Percentiles rank a stretch among this genome's conserved stretches.
These are phyloP conservation scores for Xylariaceae sp. DNA, from an alignment of 2,329 filamentous ascomycete genomes.

Conservation along the genomic window DNA sequence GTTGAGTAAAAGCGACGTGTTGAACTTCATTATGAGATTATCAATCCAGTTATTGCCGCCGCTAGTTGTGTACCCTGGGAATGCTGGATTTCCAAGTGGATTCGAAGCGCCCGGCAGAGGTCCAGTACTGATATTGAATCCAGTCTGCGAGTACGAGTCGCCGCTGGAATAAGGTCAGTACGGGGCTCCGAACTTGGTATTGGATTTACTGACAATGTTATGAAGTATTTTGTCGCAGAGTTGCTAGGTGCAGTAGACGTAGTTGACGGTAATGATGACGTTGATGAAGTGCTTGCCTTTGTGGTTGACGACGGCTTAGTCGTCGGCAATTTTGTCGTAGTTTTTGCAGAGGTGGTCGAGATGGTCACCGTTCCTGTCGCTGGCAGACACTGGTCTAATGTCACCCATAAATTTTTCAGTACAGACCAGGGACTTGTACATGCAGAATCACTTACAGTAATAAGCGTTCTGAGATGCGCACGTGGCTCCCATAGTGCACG, in stretches of 20 bases:
- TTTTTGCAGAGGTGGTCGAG: background rate
- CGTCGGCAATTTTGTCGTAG: background rate
- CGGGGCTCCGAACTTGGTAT: background rate
- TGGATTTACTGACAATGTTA: background rate
- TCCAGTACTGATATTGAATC: background rate
- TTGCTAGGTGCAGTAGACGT: background rate
- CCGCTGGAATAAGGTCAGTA: background rate
- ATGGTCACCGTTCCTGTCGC: background rate
- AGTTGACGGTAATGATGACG: background rate
- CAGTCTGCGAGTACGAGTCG: background rate
- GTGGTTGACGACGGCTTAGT: background rate
- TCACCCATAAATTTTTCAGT: too few species aligned
- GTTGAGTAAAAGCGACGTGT: background rate
- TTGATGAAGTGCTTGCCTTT: background rate
- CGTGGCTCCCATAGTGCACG: background rate
- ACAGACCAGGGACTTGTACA: too few species aligned
- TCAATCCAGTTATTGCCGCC: background rate
- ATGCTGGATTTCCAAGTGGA: background rate
- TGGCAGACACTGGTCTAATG: background rate
- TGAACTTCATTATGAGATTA: background rate
- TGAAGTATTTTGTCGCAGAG: background rate
- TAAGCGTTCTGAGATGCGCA: background rate
- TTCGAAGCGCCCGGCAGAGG: background rate
- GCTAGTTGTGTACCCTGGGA: background rate
- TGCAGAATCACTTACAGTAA: background rate